These are phyloP conservation scores for Populus euphratica DNA, from an alignment of 345 rosid genomes.

Conservation along the genomic window DNA sequence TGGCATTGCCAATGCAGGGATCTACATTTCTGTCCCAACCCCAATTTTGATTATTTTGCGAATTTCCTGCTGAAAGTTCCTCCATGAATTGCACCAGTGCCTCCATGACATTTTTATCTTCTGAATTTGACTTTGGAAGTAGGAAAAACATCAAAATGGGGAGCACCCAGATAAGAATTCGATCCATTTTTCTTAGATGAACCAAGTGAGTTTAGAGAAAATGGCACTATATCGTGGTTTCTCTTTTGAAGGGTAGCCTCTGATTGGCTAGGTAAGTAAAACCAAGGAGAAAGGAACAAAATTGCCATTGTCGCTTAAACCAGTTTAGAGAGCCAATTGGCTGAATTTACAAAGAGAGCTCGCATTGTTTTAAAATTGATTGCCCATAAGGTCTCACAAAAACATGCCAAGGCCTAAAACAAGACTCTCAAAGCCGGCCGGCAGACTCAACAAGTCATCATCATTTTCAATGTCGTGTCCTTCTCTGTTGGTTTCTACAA, in stretches of 20 bases:
- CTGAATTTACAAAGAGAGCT: constrained; percentile 27
- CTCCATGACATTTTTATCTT: constrained; percentile 31
- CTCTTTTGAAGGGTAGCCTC: constrained; percentile 1
- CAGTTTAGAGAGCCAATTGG: constrained; percentile 26
- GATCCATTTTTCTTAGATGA: constrained; percentile 18
- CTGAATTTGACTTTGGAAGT: constrained; percentile 25
- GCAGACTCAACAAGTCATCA: constrained; percentile 19
- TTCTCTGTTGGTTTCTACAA: not conserved
- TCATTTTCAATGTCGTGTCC: not conserved
- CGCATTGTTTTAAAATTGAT: constrained; percentile 1
- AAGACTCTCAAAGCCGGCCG: constrained; percentile 22
- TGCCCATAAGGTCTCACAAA: constrained; percentile 6
- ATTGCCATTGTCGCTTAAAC: constrained; percentile 1
- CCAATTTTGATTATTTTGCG: constrained; percentile 17
- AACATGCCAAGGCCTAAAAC: constrained; percentile 23
- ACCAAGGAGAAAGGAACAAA: constrained; percentile 14
- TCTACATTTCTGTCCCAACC: constrained; percentile 55
- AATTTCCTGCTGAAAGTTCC: constrained; percentile 37
- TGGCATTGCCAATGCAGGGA: constrained; percentile 39
- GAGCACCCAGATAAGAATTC: constrained; percentile 19
- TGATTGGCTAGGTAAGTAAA: not conserved
- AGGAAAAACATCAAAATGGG: constrained; percentile 34
- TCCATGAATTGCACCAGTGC: constrained; percentile 46
- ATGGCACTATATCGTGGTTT: not conserved
- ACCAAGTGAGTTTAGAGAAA: constrained; percentile 1